Conservation (phyloP, 805 yeast species). For the Candida railenensis region DNA sequence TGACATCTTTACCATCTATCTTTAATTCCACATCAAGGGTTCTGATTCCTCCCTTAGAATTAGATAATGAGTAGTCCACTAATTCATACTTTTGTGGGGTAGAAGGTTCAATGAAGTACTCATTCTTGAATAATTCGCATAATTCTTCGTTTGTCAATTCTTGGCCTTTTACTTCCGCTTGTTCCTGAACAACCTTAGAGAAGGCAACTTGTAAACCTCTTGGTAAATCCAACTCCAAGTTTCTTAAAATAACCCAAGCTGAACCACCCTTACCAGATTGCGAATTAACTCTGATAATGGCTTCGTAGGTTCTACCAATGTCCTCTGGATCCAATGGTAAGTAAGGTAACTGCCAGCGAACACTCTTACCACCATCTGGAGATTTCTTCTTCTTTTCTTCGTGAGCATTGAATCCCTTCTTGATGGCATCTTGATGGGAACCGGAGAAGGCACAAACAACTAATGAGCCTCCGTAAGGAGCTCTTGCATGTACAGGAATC, state of each 20-base stretch:
- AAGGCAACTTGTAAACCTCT: slow-evolving; percentile 68
- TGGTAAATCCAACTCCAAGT: slow-evolving; percentile 73
- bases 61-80: slow-evolving; percentile 47
- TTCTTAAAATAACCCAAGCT: slow-evolving; percentile 74
- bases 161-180: slow-evolving; percentile 65
- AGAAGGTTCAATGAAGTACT: slow-evolving; percentile 44
- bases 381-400: slow-evolving; percentile 42
- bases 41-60: slow-evolving; percentile 35
- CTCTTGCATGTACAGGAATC: slow-evolving; percentile 70
- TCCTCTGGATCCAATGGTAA: slow-evolving; percentile 80
- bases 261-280: slow-evolving; percentile 91
- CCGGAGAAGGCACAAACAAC: slow-evolving; percentile 81
- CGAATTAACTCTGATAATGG: slow-evolving; percentile 79
- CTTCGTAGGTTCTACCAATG: slow-evolving; percentile 78
- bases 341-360: slow-evolving; percentile 68
- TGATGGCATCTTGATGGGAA: slow-evolving; percentile 69
- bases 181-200: slow-evolving; percentile 60
- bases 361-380: slow-evolving; percentile 39
- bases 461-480: slow-evolving; percentile 78
- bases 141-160: slow-evolving; percentile 71
- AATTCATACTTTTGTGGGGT: slow-evolving; percentile 22
- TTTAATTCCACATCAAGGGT: slow-evolving; percentile 50
- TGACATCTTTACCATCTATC: slow-evolving; percentile 38
- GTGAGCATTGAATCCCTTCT: slow-evolving; percentile 60
- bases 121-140: slow-evolving; percentile 50